phyloP scores from a whole-genome alignment of 495 filamentous ascomycete genomes.

The Astrothelium subdiscretum region DNA sequence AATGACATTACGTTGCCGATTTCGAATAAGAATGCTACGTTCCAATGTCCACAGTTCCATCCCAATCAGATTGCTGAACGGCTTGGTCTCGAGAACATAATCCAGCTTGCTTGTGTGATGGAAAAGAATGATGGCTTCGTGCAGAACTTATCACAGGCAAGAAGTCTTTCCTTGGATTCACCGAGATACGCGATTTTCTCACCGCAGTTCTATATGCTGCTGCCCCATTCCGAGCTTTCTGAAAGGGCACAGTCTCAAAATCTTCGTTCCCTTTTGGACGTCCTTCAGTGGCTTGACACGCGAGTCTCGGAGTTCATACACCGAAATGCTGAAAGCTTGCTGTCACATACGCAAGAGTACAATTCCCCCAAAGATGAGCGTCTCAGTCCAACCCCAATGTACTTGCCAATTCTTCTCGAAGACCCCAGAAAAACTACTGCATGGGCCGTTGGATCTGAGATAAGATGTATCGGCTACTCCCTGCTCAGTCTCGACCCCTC shows the following conservation, averaged over 20 bases:
- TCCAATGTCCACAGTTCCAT: slow-evolving; percentile 17
- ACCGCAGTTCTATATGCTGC: neutral
- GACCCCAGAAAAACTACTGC: slow-evolving; percentile 47
- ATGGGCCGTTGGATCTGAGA: slow-evolving; percentile 45
- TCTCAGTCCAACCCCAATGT: slow-evolving; percentile 31
- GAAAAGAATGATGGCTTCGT: neutral
- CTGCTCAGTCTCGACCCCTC: slow-evolving; percentile 21
- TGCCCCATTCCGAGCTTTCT: slow-evolving; percentile 20
- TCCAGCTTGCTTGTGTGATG: slow-evolving; percentile 3
- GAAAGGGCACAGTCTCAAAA: neutral
- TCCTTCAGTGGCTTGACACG: slow-evolving; percentile 35
- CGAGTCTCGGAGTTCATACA: slow-evolving; percentile 34
- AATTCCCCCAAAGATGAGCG: slow-evolving; percentile 4
- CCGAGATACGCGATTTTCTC: neutral
- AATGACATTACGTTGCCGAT: slow-evolving; percentile 13
- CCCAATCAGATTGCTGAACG: slow-evolving; percentile 1
- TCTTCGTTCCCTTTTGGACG: slow-evolving; percentile 34
- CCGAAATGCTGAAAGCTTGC: slow-evolving; percentile 22
- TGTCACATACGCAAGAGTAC: slow-evolving; percentile 19
- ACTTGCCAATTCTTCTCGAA: slow-evolving; percentile 48
- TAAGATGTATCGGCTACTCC: slow-evolving; percentile 49
- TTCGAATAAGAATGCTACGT: slow-evolving; percentile 18
- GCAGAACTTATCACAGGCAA: neutral
- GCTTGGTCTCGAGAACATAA: neutral
- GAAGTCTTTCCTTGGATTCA: neutral